phyloP scores from a whole-genome alignment of 2,329 filamentous ascomycete species.

The Corynespora cassiicola region DNA sequence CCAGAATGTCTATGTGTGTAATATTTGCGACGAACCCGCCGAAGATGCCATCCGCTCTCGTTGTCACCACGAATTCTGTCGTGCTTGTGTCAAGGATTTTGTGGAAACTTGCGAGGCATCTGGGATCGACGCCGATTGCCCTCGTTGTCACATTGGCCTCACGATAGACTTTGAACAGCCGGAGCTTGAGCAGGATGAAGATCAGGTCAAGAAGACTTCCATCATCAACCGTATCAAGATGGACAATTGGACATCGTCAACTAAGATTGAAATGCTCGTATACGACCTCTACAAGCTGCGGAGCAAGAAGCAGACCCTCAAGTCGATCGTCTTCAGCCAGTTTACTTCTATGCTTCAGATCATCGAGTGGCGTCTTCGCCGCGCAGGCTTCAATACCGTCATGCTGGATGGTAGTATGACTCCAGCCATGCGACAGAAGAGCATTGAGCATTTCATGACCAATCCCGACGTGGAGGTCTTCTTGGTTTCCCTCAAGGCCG shows the following conservation, averaged over 20 bases:
- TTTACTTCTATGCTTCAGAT: conserved; percentile 98
- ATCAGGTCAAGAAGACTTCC: conserved; percentile 87
- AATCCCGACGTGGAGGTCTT: conserved; percentile 95
- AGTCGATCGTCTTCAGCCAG: conserved; percentile 97
- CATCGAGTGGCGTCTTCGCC: conserved; percentile 93
- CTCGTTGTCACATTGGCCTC: conserved; percentile 87
- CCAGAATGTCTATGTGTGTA: conserved; percentile 89
- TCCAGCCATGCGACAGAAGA: conserved; percentile 87
- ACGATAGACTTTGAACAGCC: conserved; percentile 94
- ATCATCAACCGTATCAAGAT: conserved; percentile 99
- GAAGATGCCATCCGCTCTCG: conserved; percentile 92
- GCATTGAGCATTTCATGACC: conserved; percentile 96
- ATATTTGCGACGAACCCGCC: conserved; percentile 94
- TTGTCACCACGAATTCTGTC: conserved; percentile 93
- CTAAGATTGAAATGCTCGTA: conserved; percentile 95
- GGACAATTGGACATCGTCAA: conserved; percentile 98
- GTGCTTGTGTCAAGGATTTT: conserved; percentile 80
- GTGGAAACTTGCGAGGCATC: conserved; percentile 76
- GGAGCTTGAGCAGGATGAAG: conserved; percentile 90
- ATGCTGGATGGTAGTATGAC: conserved; percentile 99
- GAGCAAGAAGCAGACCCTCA: conserved; percentile 90
- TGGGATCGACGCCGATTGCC: conserved; percentile 71
- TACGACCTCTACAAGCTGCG: conserved; percentile 92
- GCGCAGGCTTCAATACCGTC: conserved; percentile 96
- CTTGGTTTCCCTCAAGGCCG: conserved; percentile 92